Evolutionary conservation across 345 rosid species (phyloP).

Genomic region (Ceriops tagal): DNA sequence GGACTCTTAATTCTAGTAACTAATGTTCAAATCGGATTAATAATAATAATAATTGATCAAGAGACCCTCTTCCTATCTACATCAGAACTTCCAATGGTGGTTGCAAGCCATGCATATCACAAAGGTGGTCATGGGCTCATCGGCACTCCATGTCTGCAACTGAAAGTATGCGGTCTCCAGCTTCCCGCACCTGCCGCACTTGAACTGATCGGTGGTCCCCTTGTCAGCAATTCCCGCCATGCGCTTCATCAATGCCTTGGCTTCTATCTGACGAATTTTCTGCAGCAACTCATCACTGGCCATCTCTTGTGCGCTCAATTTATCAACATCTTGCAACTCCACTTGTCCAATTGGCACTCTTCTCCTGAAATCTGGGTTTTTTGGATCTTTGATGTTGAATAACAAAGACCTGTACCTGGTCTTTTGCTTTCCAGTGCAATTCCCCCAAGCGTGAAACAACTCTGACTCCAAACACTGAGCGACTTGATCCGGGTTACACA

Average conservation of each 20-base stretch:
- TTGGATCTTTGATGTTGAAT: constrained; percentile 12
- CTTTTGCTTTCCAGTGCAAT: background rate
- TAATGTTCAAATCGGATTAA: no score
- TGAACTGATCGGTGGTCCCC: no score
- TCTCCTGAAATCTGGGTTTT: constrained; percentile 15
- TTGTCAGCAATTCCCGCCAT: background rate
- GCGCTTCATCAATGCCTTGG: background rate
- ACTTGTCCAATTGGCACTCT: constrained; percentile 7
- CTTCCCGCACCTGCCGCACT: no score
- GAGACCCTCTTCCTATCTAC: no score
- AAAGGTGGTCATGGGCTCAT: no score
- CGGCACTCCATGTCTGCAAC: no score
- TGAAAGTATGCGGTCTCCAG: no score
- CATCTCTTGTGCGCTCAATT: constrained; percentile 5
- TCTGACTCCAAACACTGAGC: background rate
- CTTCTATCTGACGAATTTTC: background rate
- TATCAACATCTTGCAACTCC: background rate
- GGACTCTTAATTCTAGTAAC: no score
- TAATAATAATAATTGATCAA: no score
- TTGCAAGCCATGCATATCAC: no score
- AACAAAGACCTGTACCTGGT: background rate
- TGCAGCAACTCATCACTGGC: constrained; percentile 4
- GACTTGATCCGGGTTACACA: background rate
- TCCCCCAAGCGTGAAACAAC: constrained; percentile 1
- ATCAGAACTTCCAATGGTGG: no score